These are phyloP conservation scores for Annulohypoxylon moriforme DNA, from an alignment of 495 filamentous ascomycete genomes.

Conservation along the genomic window DNA sequence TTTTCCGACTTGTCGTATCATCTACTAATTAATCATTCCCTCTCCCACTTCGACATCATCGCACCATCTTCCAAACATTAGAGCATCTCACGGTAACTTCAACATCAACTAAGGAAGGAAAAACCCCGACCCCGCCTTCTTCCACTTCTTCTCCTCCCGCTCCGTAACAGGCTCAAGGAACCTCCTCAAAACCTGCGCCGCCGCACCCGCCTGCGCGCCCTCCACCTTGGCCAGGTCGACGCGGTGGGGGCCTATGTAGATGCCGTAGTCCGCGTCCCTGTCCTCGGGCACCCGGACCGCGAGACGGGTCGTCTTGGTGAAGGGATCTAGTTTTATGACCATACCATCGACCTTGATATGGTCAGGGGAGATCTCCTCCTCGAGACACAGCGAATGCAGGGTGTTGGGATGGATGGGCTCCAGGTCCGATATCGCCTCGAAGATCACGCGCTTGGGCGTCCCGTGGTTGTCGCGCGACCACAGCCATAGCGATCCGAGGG, in stretches of 20 bases:
- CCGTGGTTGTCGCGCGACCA: slow-evolving; percentile 30
- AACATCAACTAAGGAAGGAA: background rate
- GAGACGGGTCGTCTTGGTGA: background rate
- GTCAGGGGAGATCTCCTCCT: too few species aligned
- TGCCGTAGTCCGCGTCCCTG: background rate
- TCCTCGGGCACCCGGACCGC: slow-evolving; percentile 10
- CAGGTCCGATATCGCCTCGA: slow-evolving; percentile 41
- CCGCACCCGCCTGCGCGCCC: slow-evolving; percentile 39
- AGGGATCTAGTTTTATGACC: too few species aligned
- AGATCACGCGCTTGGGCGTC: slow-evolving; percentile 40
- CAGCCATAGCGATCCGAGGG: slow-evolving; percentile 44
- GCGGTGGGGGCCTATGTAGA: slow-evolving; percentile 39
- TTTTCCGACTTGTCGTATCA: too few species aligned
- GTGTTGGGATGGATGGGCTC: too few species aligned
- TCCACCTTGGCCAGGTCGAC: slow-evolving; percentile 51
- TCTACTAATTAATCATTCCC: too few species aligned
- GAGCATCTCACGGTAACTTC: too few species aligned
- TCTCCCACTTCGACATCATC: too few species aligned
- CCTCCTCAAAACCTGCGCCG: slow-evolving; percentile 33
- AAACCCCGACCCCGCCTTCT: background rate
- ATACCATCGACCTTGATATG: too few species aligned
- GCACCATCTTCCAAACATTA: background rate
- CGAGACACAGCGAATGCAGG: too few species aligned
- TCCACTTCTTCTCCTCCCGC: background rate
- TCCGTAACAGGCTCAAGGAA: slow-evolving; percentile 20